Base-by-base conservation (phyloP, 139 green algal species). In the Pedinophyceae sp. region DNA sequence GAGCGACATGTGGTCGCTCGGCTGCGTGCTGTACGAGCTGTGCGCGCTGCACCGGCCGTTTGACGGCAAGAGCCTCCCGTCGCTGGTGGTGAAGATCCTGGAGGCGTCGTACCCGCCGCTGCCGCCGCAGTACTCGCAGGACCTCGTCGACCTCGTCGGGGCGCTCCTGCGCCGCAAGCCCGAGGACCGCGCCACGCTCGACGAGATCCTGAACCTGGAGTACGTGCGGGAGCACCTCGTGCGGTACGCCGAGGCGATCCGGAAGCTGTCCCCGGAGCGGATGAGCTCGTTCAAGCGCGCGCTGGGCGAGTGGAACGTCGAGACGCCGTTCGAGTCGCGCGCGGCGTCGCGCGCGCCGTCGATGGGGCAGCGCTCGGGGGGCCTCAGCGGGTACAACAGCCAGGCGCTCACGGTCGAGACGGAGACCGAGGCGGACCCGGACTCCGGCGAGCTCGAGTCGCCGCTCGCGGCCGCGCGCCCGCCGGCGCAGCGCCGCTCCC, bases 11-110 rank as follows among this genome's bases (percentile, higher is more conserved):
- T 93, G 84, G 84, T 76, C 79, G 0, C 52, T 86, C 13, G 84
- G 84, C 18, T 90, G 81, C 50, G 68, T 93, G 20, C 72, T 89
- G 54, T 90, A 93, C 57, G 81, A 93, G 65, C 59, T 93, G 4
- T 79, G 69, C 57, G 74, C 76, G 0, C 71, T 93, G 20, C 27
- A 57, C 17, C 59, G 62, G 23, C 56, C 66, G 2, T 73, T 73
- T 48, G 66, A 73, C 18, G 66, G 57, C 29, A 39, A 53, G 25
- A 46, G 27, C 27, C 39, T 66, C 28, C 57, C 57, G 30, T 27
- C 29, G 25, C 59, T 66, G 3, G 45, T 66, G 4, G 28, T 66
- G n/a, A 60, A 60, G 40, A 66, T 66, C 51, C 29, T 66, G 13
- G 34, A 43, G 16, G 59, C 51, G 22, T 55, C 55, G 41, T 30